Conservation (phyloP, 2,329 filamentous ascomycete species). For the Cladosporium sp. region DNA sequence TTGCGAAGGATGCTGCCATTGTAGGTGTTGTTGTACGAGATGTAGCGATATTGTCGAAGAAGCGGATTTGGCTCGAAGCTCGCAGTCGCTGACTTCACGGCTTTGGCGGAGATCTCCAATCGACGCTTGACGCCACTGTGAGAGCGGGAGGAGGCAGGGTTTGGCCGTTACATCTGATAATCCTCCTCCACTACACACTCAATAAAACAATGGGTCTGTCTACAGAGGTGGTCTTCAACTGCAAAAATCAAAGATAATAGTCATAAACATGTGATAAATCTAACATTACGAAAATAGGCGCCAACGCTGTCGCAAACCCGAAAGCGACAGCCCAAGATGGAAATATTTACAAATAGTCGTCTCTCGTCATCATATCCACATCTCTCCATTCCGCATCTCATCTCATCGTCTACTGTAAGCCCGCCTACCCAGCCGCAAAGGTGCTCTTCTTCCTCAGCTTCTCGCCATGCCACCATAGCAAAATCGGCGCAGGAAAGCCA, state of each 20-base stretch:
- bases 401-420: too few species aligned
- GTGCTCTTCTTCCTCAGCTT: slow-evolving; percentile 32
- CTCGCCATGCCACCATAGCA: slow-evolving; percentile 40
- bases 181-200: not conserved
- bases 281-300: not conserved
- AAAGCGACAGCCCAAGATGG: not conserved
- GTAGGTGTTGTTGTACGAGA: slow-evolving; percentile 7
- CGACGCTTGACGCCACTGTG: too few species aligned
- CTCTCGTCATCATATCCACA: slow-evolving; percentile 8
- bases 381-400: slow-evolving; percentile 6
- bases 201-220: too few species aligned
- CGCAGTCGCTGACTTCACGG: slow-evolving; percentile 8
- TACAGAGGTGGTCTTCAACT: too few species aligned
- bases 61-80: not conserved
- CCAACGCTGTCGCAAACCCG: not conserved
- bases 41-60: slow-evolving; percentile 16
- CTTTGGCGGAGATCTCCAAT: not conserved
- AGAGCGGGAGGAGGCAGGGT: too few species aligned
- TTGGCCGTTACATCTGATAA: not conserved
- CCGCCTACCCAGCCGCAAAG: slow-evolving; percentile 29
- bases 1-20: slow-evolving; percentile 12
- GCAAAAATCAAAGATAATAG: too few species aligned
- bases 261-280: not conserved
- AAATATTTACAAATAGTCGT: slow-evolving; percentile 10
- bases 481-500: slow-evolving; percentile 46